Evolutionary conservation across 2,329 filamentous ascomycete species (phyloP), one percentile per base, ranked within the genome.

Genomic region (Conoideocrella luteorostrata): DNA sequence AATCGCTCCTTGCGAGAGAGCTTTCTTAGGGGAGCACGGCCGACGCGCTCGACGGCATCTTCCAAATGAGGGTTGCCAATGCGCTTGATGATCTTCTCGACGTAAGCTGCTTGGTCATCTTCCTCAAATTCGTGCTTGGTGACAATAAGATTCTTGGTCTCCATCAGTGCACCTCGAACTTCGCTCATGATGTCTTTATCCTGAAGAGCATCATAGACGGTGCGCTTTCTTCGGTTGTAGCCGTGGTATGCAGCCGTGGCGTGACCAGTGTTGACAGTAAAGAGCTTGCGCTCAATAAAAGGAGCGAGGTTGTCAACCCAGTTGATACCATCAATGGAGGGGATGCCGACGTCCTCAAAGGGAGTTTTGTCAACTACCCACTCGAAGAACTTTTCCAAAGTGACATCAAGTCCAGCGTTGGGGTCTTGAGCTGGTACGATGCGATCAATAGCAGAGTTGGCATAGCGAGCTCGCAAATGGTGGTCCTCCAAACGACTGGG

Each of bases 271-370:
- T 98, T 98, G 77, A 98, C 91, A 18, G 93, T 98, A 77, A 90
- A 98, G 52, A 98, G 83, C 79, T 98, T 98, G 67, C 93, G 90
- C 81, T 98, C 93, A 59, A 98, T 97, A 72, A 91, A 98, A 46
- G 93, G 93, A 61, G 83, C 78, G 23, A 98, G 80, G 69, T 97
- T 77, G 52, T 88, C 82, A 47, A 97, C 93, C 81, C 88, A 96
- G 71, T 95, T 86, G 63, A 97, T 84, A 47, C 90, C 91, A 53
- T 93, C 68, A 59, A 98, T 91, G 15, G 78, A 68, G 5, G 89
- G 90, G 15, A 66, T 61, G 24, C 65, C 65, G 49, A 77, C 70
- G 50, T 83, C 78, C 51, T 82, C 75, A 67, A 97, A 96, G 2
- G 91, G 91, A 35, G 80, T 84, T 63, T 80, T 72, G 62, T 98